phyloP scores from a whole-genome alignment of 2,329 filamentous ascomycete species.

The Emericellopsis cladophorae region DNA sequence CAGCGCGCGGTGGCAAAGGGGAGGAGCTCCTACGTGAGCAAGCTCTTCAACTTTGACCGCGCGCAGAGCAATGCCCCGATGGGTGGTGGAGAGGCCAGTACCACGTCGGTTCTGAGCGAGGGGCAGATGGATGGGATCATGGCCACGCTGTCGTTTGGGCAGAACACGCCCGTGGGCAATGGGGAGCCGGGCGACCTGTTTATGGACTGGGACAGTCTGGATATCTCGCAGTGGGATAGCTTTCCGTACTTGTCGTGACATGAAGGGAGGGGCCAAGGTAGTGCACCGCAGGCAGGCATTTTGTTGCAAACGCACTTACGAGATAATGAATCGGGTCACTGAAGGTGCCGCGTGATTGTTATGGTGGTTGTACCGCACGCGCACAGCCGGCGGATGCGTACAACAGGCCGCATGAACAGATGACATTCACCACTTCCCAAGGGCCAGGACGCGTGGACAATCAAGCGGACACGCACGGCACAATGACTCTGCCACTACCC shows the following conservation, averaged over 20 bases:
- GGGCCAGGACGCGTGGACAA: too few relatives aligned
- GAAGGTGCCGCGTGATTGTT: too few relatives aligned
- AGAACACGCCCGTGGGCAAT: slow-evolving; percentile 1
- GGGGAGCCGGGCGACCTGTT: slow-evolving; percentile 7
- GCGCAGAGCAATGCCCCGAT: not conserved
- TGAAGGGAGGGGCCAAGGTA: not conserved
- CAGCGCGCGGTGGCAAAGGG: slow-evolving; percentile 8
- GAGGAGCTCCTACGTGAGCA: slow-evolving; percentile 13
- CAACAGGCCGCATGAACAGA: too few relatives aligned
- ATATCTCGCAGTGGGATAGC: slow-evolving; percentile 18
- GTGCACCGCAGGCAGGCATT: too few relatives aligned
- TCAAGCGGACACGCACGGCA: too few relatives aligned
- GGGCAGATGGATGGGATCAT: slow-evolving; percentile 2
- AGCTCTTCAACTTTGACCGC: slow-evolving; percentile 10
- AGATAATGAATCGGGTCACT: too few relatives aligned
- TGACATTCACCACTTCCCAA: too few relatives aligned
- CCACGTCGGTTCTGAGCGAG: not conserved
- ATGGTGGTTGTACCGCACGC: too few relatives aligned
- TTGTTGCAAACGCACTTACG: too few relatives aligned
- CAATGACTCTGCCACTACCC: too few relatives aligned
- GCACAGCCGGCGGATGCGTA: too few relatives aligned
- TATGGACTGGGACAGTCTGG: slow-evolving; percentile 15
- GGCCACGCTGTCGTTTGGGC: slow-evolving; percentile 1
- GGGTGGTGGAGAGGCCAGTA: not conserved
- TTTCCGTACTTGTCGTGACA: slow-evolving; percentile 10